Evolutionary conservation across 2,329 filamentous ascomycete genomes (phyloP), one percentile per base, ranked within the genome.

Genomic region (Nothophaeocryptopus gaeumannii): DNA sequence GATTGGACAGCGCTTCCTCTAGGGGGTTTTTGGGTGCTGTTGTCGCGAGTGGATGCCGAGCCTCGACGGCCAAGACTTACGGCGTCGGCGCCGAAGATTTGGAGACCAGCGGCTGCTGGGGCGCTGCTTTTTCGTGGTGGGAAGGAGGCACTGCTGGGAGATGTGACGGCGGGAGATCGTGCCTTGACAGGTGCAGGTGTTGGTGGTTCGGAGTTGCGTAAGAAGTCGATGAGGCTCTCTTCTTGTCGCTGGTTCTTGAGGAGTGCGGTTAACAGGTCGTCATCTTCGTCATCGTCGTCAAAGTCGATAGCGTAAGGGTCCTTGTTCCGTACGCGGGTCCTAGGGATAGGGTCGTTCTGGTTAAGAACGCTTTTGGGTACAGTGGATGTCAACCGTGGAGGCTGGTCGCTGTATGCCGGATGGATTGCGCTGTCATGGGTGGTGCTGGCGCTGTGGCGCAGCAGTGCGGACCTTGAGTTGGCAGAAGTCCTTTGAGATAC

Each of bases 271-370:
- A 76, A 68, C 14, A 78, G 66, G 11, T 54, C 54, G 16, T 56
- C 46, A 15, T 53, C 53, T 16, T 58, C 58, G 1, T 83, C 78
- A 11, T 81, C 78, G 8, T 84, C 76, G 5, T 70, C 68, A 4
- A 69, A 75, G 63, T 96, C 91, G 56, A 97, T 89, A n/a, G 90
- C 89, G 59, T 97, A 97, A 0, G 92, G 93, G 63, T 99, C 93
- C 49, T 82, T 87, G 44, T 90, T 82, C 26, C 89, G 83, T 39
- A 85, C 81, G 38, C 85, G 88, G 10, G 36, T 36, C 63, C 88
- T 95, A 3, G 45, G 39, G 9, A 35, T 36, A 5, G 45, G 32
- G 16, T 31, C 31, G 5, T n/a, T 34, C 35, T 44, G 47, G 29
- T 32, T 41, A 7, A 26, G 20, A 10, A 51, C 37, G 10, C 43